Percentiles rank a stretch among this genome's conserved stretches.
These are phyloP conservation scores for Casuarina equisetifolia DNA, from an alignment of 306 rosid species.

Conservation along the genomic window DNA sequence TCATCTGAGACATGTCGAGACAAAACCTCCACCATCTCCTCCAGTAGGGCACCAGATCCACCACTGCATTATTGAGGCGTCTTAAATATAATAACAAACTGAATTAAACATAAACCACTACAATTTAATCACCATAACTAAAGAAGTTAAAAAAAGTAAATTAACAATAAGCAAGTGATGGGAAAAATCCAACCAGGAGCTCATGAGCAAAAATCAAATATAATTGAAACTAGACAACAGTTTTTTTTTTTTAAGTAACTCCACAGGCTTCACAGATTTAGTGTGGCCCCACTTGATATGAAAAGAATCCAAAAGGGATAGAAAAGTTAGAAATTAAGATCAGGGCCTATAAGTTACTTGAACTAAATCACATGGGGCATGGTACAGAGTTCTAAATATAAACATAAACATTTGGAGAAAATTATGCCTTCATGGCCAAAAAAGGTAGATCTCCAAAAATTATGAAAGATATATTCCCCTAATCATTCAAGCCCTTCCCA, in stretches of 20 bases:
- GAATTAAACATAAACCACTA: slow-evolving; percentile 10
- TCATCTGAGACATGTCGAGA: slow-evolving; percentile 89
- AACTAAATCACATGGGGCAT: background rate
- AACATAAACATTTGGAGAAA: background rate
- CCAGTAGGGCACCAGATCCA: slow-evolving; percentile 73
- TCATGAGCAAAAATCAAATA: background rate
- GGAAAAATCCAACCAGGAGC: background rate
- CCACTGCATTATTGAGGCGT: slow-evolving; percentile 50
- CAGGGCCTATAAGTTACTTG: background rate
- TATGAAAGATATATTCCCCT: background rate
- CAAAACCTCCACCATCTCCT: slow-evolving; percentile 83
- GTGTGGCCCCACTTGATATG: background rate
- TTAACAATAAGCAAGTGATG: slow-evolving; percentile 13
- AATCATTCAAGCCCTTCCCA: background rate
- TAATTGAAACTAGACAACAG: background rate
- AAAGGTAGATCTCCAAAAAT: no score
- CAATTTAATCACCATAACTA: background rate
- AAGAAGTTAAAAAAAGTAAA: slow-evolving; percentile 7
- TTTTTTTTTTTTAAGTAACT: background rate
- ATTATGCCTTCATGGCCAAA: background rate
- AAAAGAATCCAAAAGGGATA: background rate
- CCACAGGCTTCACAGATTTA: background rate
- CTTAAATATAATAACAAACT: slow-evolving; percentile 22
- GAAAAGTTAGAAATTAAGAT: background rate
- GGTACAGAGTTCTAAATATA: background rate